Evolutionary conservation across 1,284 basidiomycete genomes (phyloP).

Genomic region (Testicularia cyperi): DNA sequence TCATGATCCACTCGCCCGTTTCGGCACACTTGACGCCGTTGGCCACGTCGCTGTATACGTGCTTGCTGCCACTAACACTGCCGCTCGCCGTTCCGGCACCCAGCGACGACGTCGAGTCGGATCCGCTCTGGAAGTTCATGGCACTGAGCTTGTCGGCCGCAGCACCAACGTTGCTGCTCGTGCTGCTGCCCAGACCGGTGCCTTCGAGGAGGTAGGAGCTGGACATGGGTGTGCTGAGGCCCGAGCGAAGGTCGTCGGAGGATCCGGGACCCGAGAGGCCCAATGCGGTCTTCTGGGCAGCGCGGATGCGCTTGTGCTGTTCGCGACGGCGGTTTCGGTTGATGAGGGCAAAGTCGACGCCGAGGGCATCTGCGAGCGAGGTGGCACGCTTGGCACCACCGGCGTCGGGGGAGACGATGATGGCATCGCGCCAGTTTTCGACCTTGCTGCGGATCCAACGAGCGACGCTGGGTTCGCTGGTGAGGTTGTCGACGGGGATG

Average conservation of each 20-base stretch:
- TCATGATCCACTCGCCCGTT: constrained; percentile 57
- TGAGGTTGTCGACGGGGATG: constrained; percentile 89
- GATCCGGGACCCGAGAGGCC: constrained; percentile 37
- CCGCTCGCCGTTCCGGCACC: too few species aligned
- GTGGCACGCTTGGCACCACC: constrained; percentile 96
- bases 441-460: constrained; percentile 79
- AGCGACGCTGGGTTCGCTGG: constrained; percentile 50
- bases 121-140: constrained; percentile 22
- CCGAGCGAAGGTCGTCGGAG: constrained; percentile 38
- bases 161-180: constrained; percentile 3
- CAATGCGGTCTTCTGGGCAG: constrained; percentile 22
- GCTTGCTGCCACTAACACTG: constrained; percentile 14
- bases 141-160: constrained; percentile 33
- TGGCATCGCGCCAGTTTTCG: constrained; percentile 80
- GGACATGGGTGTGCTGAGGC: constrained; percentile 46
- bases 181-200: constrained; percentile 22
- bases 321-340: constrained; percentile 72
- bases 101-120: constrained; percentile 3
- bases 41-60: constrained; percentile 44
- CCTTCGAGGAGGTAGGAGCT: constrained; percentile 40
- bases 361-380: constrained; percentile 90
- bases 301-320: constrained; percentile 46
- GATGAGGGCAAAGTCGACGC: constrained; percentile 94
- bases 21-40: constrained; percentile 62
- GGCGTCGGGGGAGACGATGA: constrained; percentile 95